Percentiles rank a stretch among this genome's conserved stretches.
phyloP scores from a whole-genome alignment of 768 basidiomycete genomes.

The Dioszegia aurantiaca region DNA sequence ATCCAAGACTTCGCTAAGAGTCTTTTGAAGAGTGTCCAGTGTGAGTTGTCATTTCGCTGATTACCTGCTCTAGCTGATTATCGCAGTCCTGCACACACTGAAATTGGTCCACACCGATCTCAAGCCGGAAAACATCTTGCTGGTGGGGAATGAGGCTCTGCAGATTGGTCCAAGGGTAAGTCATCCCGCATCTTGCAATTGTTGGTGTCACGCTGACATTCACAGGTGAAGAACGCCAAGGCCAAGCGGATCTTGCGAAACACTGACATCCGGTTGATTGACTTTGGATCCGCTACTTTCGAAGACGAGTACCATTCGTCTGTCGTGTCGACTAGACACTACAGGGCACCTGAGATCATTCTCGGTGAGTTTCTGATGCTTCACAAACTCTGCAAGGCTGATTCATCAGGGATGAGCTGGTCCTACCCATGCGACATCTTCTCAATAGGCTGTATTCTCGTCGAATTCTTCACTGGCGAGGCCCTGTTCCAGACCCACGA shows the following conservation, averaged over 20 bases:
- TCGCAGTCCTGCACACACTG: conserved; percentile 82
- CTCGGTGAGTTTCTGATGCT: conserved; percentile 65
- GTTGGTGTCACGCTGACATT: too few species aligned
- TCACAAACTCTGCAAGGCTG: neutral
- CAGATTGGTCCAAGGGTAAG: conserved; percentile 45
- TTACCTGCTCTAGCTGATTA: conserved; percentile 7
- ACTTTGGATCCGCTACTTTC: conserved; percentile 98
- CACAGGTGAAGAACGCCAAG: conserved; percentile 56
- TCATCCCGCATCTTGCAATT: neutral
- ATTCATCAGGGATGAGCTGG: conserved; percentile 79
- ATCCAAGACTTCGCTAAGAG: conserved; percentile 94
- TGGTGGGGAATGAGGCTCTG: conserved; percentile 74
- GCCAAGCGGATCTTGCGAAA: conserved; percentile 73
- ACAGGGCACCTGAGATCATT: conserved; percentile 98
- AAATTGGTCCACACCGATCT: conserved; percentile 95
- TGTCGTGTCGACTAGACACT: conserved; percentile 96
- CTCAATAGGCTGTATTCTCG: conserved; percentile 95
- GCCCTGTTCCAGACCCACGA: conserved; percentile 99
- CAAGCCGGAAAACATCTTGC: conserved; percentile 96
- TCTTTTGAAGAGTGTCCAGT: conserved; percentile 85
- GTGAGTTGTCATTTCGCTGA: conserved; percentile 58
- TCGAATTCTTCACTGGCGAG: conserved; percentile 95
- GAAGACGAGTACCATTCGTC: conserved; percentile 97
- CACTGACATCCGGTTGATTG: conserved; percentile 91
- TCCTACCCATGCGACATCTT: conserved; percentile 98